Base-by-base conservation (phyloP, 345 rosid species). In the Raphanus sativus region DNA sequence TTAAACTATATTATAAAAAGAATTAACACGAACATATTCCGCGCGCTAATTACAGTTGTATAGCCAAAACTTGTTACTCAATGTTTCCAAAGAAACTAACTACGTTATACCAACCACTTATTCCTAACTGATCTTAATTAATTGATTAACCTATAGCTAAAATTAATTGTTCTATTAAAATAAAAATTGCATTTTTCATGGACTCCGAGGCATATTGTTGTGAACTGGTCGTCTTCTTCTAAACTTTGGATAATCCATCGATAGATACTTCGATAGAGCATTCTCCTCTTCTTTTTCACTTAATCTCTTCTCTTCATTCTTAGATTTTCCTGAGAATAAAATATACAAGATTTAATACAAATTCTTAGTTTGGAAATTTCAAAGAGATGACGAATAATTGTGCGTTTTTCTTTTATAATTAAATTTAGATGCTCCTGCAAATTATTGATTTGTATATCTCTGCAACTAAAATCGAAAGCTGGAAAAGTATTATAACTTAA, bases 221-320 rank as follows among this genome's bases (percentile, higher is more conserved):
- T 91, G 97, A 48, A 91, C 87, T 3, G 97, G 97, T 11, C 90
- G 82, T 80, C 94, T 84, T 84, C 89, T 86, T 81, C 81, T 82
- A 50, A 87, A 90, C 4, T n/a, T 84, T 54, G 90, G 76, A 83
- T 91, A 91, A 80, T 89, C 97, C 94, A 89, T 89, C 5, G 94
- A 86, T 36, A 86, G 82, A 80, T 74, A 86, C 16, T 89, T 77
- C 6, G 88, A 70, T 4, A 77, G 67, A 79, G 84, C 82, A 17
- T 69, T 40, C 56, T 71, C 67, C 76, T 83, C 88, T 75, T 83
- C 86, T 63, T 36, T 81, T 80, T 73, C 84, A 64, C 76, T n/a
- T 52, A 28, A 15, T 70, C 55, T 80, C 63, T 72, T 78, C 65
- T 32, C 71, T 65, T 9, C 80, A 15, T 17, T 60, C 21, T 69